Evolutionary conservation across 2,329 filamentous ascomycete species (phyloP).

Genomic region (Harringtonia aguacate): DNA sequence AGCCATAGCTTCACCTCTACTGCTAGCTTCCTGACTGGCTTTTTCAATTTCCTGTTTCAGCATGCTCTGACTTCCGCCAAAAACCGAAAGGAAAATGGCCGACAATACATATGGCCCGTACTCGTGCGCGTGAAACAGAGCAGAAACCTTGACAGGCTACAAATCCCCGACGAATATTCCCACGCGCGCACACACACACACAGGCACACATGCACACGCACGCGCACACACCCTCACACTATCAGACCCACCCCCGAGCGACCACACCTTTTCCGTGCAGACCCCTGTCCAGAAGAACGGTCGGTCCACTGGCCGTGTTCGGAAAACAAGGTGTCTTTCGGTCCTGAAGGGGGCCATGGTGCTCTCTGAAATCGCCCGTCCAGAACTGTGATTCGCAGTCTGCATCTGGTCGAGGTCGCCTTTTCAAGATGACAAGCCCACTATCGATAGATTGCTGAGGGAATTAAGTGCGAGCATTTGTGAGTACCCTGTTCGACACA

Average conservation of each 20-base stretch:
- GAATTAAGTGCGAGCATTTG: neutral
- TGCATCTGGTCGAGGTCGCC: constrained; percentile 3
- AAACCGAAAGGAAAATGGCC: too few relatives aligned
- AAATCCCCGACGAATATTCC: neutral
- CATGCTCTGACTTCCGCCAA: too few relatives aligned
- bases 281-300: constrained; percentile 4
- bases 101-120: too few relatives aligned
- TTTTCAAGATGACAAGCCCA: neutral
- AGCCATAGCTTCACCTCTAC: neutral
- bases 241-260: constrained; percentile 6
- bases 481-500: too few relatives aligned
- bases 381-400: constrained; percentile 13
- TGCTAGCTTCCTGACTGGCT: neutral
- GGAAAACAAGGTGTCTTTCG: constrained; percentile 7
- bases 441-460: constrained; percentile 8
- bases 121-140: too few relatives aligned
- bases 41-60: neutral
- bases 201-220: neutral
- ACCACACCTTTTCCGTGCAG: constrained; percentile 8
- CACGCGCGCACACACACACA: neutral
- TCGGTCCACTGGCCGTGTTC: constrained; percentile 9
- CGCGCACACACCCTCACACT: neutral
- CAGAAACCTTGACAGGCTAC: too few relatives aligned
- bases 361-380: constrained; percentile 4
- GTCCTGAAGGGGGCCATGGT: neutral